A percentile compares a stretch with the other conserved stretches of the same genome.
phyloP scores from a whole-genome alignment of 345 rosid species.

The Eucalyptus curtisii region DNA sequence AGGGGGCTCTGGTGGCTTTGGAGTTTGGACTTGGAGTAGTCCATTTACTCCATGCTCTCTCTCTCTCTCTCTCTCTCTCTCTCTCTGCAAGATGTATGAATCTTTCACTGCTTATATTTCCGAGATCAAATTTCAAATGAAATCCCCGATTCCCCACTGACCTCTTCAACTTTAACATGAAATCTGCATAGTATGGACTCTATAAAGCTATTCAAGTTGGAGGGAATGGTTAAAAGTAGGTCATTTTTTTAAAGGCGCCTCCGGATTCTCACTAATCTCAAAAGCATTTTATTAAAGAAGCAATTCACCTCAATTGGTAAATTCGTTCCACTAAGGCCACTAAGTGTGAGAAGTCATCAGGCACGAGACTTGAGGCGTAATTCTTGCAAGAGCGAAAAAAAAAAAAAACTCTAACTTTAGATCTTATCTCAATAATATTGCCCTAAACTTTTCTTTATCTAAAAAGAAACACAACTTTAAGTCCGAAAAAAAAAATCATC shows the following conservation, averaged over 20 bases:
- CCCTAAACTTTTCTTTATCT: too few species aligned
- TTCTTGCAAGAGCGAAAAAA: too few species aligned
- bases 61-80: background rate
- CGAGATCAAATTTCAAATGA: background rate
- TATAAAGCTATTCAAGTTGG: background rate
- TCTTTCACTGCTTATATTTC: background rate
- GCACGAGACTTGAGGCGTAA: background rate
- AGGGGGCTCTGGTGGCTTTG: background rate
- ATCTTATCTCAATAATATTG: too few species aligned
- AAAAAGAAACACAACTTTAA: too few species aligned
- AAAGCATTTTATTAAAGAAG: background rate
- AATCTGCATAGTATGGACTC: background rate
- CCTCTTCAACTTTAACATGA: background rate
- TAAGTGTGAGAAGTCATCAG: background rate
- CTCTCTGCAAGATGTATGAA: background rate
- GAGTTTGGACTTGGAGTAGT: background rate
- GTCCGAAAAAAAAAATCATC: too few species aligned
- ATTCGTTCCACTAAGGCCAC: background rate
- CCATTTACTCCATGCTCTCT: background rate
- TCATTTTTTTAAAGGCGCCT: background rate
- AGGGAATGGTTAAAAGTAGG: background rate
- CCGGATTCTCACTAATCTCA: background rate
- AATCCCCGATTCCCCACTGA: background rate
- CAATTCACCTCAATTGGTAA: background rate
- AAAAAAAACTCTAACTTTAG: too few species aligned